These are phyloP conservation scores for Tolypocladium endophyticum DNA, from an alignment of 2,329 filamentous ascomycete species.

Conservation along the genomic window DNA sequence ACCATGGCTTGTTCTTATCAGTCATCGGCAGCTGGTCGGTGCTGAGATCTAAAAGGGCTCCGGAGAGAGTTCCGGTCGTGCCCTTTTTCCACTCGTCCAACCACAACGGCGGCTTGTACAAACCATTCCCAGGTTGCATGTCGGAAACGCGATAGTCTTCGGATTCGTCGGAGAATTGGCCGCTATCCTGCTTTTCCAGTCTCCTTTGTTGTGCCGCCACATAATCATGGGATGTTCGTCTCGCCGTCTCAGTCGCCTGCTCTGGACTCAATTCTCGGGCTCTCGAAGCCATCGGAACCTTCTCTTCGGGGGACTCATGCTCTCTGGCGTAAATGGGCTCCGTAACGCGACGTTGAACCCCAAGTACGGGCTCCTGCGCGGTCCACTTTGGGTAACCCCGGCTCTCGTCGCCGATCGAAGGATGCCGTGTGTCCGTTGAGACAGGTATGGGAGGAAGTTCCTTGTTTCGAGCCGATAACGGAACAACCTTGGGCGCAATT, in stretches of 20 bases:
- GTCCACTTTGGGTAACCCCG: neutral
- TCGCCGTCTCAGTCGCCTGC: slow-evolving; percentile 4
- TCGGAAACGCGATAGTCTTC: slow-evolving; percentile 28
- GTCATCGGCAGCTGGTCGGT: slow-evolving; percentile 21
- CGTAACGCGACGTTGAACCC: slow-evolving; percentile 17
- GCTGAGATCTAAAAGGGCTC: slow-evolving; percentile 49
- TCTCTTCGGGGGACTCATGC: slow-evolving; percentile 16
- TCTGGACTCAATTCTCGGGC: slow-evolving; percentile 5
- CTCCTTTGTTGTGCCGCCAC: slow-evolving; percentile 9
- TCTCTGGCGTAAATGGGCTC: slow-evolving; percentile 17
- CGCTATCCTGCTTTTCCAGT: slow-evolving; percentile 18
- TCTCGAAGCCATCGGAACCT: slow-evolving; percentile 12
- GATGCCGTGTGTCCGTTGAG: neutral
- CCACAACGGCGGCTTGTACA: slow-evolving; percentile 49
- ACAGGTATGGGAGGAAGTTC: slow-evolving; percentile 19
- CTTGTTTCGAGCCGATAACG: slow-evolving; percentile 16
- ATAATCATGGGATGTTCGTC: slow-evolving; percentile 4
- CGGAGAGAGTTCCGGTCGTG: slow-evolving; percentile 49
- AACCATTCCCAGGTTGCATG: slow-evolving; percentile 36
- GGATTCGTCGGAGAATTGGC: slow-evolving; percentile 17
- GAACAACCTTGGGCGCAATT: slow-evolving; percentile 4
- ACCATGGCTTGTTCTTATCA: slow-evolving; percentile 58
- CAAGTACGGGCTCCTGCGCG: slow-evolving; percentile 1
- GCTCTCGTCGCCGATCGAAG: neutral
- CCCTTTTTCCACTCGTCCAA: slow-evolving; percentile 67